These are phyloP conservation scores for Microsporum audouinii DNA, from an alignment of 2,329 filamentous ascomycete species.

Conservation along the genomic window DNA sequence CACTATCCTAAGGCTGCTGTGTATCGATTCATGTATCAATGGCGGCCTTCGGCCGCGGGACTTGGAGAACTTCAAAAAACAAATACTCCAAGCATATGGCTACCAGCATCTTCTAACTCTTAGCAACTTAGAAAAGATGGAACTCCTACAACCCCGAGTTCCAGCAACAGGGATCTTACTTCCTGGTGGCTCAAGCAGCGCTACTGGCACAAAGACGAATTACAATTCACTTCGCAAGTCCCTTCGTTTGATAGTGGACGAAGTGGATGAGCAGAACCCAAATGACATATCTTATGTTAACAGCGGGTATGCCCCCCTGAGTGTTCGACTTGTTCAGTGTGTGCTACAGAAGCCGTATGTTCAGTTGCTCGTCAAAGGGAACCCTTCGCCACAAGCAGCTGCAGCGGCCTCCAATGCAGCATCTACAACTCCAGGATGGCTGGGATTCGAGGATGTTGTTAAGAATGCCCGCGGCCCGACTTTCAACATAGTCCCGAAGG, in stretches of 20 bases:
- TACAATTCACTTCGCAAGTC: constrained; percentile 80
- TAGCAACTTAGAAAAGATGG: constrained; percentile 75
- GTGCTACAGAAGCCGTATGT: constrained; percentile 84
- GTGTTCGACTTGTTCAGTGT: constrained; percentile 81
- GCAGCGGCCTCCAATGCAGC: constrained; percentile 36
- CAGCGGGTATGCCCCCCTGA: constrained; percentile 89
- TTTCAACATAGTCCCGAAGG: constrained; percentile 84
- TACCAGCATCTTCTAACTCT: constrained; percentile 90
- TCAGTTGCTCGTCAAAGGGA: constrained; percentile 56
- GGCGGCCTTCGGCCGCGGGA: constrained; percentile 83
- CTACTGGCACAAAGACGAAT: constrained; percentile 65
- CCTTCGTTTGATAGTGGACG: constrained; percentile 82
- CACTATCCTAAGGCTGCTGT: constrained; percentile 74
- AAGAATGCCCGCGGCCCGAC: constrained; percentile 80
- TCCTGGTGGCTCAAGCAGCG: constrained; percentile 47
- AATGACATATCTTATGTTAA: constrained; percentile 97
- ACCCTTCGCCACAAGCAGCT: constrained; percentile 37
- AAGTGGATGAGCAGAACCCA: constrained; percentile 88
- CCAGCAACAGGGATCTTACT: constrained; percentile 73
- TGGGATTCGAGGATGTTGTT: constrained; percentile 83
- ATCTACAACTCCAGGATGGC: constrained; percentile 66
- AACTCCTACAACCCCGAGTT: constrained; percentile 66
- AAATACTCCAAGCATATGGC: constrained; percentile 84
- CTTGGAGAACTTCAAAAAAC: constrained; percentile 75
- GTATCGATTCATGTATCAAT: constrained; percentile 80